phyloP scores from a whole-genome alignment of 768 basidiomycete genomes.

The Psilocybe cyanescens region DNA sequence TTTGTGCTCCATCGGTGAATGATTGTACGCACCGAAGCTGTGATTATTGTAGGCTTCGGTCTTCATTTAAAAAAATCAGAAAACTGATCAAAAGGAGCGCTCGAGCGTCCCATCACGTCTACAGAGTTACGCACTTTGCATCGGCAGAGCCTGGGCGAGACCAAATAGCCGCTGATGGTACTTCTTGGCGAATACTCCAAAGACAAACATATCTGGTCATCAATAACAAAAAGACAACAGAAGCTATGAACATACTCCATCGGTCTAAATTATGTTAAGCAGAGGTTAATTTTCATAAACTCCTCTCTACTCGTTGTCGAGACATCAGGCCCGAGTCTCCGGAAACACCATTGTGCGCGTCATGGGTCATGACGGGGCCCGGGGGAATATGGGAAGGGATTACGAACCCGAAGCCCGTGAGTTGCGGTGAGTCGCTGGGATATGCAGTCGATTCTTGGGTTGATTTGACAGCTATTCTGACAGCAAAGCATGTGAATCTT shows the following conservation, averaged over 20 bases:
- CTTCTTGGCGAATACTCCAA: background rate
- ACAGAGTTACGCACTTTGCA: too few relatives aligned
- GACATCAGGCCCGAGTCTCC: background rate
- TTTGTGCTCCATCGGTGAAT: too few relatives aligned
- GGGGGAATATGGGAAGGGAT: background rate
- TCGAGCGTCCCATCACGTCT: background rate
- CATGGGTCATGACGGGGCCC: background rate
- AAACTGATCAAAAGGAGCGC: background rate
- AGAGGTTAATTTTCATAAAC: too few relatives aligned
- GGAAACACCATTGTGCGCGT: background rate
- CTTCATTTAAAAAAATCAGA: background rate
- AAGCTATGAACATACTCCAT: background rate
- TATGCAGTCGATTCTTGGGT: background rate
- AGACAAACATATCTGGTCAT: background rate
- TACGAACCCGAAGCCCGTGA: background rate
- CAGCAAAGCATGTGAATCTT: background rate
- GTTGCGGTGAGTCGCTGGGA: background rate
- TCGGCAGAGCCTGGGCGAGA: too few relatives aligned
- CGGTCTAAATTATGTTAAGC: background rate
- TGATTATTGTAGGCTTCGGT: too few relatives aligned
- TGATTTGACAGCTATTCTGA: background rate
- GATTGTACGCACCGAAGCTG: too few relatives aligned
- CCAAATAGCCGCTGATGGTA: background rate
- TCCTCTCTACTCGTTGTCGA: background rate
- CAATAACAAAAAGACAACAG: background rate